Conservation (phyloP, 768 basidiomycete genomes). For the Cystofilobasidium capitatum region DNA sequence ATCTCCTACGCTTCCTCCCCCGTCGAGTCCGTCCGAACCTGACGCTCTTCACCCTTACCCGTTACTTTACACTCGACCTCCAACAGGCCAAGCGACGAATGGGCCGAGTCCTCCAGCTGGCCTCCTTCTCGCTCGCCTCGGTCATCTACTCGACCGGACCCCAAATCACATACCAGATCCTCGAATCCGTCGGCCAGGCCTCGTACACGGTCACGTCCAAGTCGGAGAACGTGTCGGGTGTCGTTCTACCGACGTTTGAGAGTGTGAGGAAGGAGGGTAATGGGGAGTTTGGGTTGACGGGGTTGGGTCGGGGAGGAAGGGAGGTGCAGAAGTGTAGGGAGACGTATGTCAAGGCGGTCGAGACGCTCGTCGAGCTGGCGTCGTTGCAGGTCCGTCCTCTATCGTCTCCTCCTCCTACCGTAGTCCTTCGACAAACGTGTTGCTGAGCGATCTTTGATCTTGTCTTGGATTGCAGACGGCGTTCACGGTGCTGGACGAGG, state of each 20-base stretch:
- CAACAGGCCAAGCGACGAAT: conserved; percentile 91
- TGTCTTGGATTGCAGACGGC: conserved; percentile 57
- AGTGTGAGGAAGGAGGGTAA: conserved; percentile 55
- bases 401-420: background rate
- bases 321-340: conserved; percentile 91
- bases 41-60: background rate
- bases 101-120: conserved; percentile 97
- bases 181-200: conserved; percentile 85
- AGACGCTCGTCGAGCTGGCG: conserved; percentile 92
- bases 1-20: background rate
- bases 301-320: conserved; percentile 91
- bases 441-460: background rate
- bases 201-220: conserved; percentile 86
- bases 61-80: background rate
- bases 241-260: conserved; percentile 89
- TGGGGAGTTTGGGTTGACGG: conserved; percentile 89
- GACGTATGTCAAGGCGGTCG: conserved; percentile 93
- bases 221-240: conserved; percentile 97
- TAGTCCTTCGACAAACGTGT: background rate
- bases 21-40: background rate
- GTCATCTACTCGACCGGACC: conserved; percentile 90
- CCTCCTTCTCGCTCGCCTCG: conserved; percentile 97
- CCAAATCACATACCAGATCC: conserved; percentile 86
- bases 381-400: conserved; percentile 51
- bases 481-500: conserved; percentile 96